Evolutionary conservation across 306 rosid genomes (phyloP), one percentile per base, ranked within the genome.

Genomic region (Psophocarpus tetragonolobus): DNA sequence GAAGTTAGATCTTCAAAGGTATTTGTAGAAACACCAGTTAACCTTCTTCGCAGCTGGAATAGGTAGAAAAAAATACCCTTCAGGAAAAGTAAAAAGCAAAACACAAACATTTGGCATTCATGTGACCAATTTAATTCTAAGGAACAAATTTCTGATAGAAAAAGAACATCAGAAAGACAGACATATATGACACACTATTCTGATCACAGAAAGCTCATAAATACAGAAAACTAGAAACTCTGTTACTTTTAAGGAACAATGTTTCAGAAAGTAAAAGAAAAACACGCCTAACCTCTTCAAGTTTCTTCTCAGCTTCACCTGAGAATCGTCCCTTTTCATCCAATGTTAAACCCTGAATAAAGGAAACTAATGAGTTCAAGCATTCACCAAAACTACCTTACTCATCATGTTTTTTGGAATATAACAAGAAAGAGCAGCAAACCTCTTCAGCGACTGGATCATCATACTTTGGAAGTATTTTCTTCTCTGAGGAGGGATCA

Each of bases 381-480:
- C 47, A 61, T 77, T 56, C 18, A 32, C 35, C 78, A 13, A 42
- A 70, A 77, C 62, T 36, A 38, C 57, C 50, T 20, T 4, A 68
- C 68, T 68, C 41, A 67, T 44, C 54, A 68, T 45, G 50, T 61
- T 71, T 68, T 74, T 71, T 69, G 62, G 14, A 80, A 76, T 58
- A 18, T 12, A 48, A 67, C 50, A 75, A 77, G 60, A 23, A 47
- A 50, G 71, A 62, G 70, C 51, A 71, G 47, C 62, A 72, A 47
- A 95, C 97, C 97, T 91, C 99, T 13, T 92, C 97, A 8, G 83
- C 74, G 56, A 69, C 81, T 8, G 97, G 94, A 77, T 92, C 99
- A 84, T 95, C 97, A 84, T 95, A 95, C 57, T 95, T 84, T 38
- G 99, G 96, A 78, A 95, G 94, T 27, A 95, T 91, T 88, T 87